phyloP scores from a whole-genome alignment of 2,329 filamentous ascomycete genomes.

The Aspergillus hortae region DNA sequence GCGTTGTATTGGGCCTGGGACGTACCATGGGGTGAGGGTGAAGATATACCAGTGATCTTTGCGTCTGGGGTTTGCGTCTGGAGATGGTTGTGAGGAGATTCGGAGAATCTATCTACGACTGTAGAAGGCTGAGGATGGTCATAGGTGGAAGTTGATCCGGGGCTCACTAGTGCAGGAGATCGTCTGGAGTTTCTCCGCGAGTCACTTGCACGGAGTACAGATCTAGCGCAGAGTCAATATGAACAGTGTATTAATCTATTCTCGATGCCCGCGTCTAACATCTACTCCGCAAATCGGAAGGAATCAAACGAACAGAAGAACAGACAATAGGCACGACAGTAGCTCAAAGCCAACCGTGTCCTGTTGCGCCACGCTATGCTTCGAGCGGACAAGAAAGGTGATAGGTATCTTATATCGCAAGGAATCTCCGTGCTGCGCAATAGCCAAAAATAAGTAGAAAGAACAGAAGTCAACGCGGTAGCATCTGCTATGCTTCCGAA shows the following conservation, averaged over 20 bases:
- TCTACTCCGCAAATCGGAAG: background rate
- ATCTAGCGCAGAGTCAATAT: background rate
- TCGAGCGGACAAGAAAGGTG: conserved; percentile 9
- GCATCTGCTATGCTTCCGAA: background rate
- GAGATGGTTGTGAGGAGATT: background rate
- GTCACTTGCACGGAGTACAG: background rate
- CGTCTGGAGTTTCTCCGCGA: conserved; percentile 11
- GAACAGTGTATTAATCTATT: background rate
- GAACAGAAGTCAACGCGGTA: background rate
- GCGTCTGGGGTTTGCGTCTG: background rate
- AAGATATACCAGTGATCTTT: background rate
- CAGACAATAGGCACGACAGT: background rate
- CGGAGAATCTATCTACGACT: too few species aligned
- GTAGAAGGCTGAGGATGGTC: background rate
- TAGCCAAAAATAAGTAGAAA: conserved; percentile 4
- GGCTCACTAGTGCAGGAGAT: background rate
- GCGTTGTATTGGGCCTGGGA: background rate
- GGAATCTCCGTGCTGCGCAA: conserved; percentile 4
- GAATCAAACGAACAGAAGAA: conserved; percentile 2
- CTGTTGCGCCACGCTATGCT: conserved; percentile 15
- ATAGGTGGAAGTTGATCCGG: conserved; percentile 14
- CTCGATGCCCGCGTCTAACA: background rate
- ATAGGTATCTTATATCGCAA: conserved; percentile 6
- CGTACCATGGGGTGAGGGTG: background rate
- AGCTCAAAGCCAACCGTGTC: too few species aligned